Evolutionary conservation across 768 basidiomycete genomes (phyloP), one percentile per base, ranked within the genome.

Genomic region (Termitomyces sp.): DNA sequence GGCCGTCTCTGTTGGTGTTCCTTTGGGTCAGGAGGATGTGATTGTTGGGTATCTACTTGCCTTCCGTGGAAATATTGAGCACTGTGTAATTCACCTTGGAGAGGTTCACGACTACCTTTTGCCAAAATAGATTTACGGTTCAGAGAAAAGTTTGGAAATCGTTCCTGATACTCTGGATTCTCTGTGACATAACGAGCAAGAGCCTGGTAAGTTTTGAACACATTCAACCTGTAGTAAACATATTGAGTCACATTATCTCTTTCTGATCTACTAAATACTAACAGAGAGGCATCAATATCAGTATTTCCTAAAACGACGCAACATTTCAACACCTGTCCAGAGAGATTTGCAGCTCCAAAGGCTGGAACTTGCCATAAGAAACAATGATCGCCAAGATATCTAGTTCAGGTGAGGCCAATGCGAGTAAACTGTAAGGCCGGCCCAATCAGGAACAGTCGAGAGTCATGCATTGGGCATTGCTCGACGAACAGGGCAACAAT

Each of bases 51-150:
- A 43, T 22, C 13, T 12, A 69, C 75, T 41, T 60, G 84, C 90
- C 79, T 82, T 64, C 91, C 91, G 63, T 92, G 91, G 65, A 97
- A 96, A 68, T 92, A 93, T 61, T 86, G 79, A 14, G 94, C 94
- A 52, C 79, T 86, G 65, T 90, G 87, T 7, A 81, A 67, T 20
- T 83, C 82, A 3, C 92, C 93, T 50, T 81, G 76, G 2, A 94
- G 76, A 10, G 94, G 94, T 1, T 78, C 78, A 12, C 74, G 71
- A 34, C 82, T 77, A 1, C 93, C 94, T 39, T 77, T 69, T 2
- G 79, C 83, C 42, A 96, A 74, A 41, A 89, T 76, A 0, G 88
- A 85, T 62, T 80, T 88, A 36, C 65, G 63, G 3, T 63, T 29
- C 3, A 74, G 64, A n/a, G 74, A 64, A 59, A 88, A 84, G 56